Base-by-base conservation (phyloP, 805 yeast species). In the Saturnispora besseyi region DNA sequence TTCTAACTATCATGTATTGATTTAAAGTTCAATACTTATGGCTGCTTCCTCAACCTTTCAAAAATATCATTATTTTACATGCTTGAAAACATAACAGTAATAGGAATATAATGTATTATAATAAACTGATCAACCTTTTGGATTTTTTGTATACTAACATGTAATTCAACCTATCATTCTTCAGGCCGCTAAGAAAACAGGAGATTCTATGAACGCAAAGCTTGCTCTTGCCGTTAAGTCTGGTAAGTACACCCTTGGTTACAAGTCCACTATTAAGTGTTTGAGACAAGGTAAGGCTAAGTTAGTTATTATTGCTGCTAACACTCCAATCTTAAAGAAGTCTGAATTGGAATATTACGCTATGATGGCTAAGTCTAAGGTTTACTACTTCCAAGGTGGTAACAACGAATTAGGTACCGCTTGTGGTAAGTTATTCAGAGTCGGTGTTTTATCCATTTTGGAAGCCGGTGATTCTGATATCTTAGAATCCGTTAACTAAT, bases 391-490 rank as follows among this genome's bases (percentile, higher is more conserved):
- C 95, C 93, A 84, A 78, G 98, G 97, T 82, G 95, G 96, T 76
- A 91, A 91, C 96, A 91, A 91, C 79, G 98, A 91, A 81, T 87
- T 91, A 72, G 98, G 97, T 82, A 93, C 99, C 67, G 96, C 96
- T 66, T 91, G 96, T 79, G 99, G 99, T 90, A 91, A 87, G 78
- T 88, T 93, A 71, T 93, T 93, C 96, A 88, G 97, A 81, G 98
- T 93, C 67, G 98, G 98, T 81, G 91, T 90, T 70, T 79, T 93
- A 69, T 79, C 97, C 69, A 75, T 93, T 68, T 79, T 91, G 69
- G 99, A 93, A 68, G 96, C 96, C 67, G 99, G 99, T 90, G 99
- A 93, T 81, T 93, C 99, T 68, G 99, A 93, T 78, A 90, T 93
- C 79, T 84, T 93, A 73, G 67, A 89, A 67, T 72, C 87, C 70